Percentiles rank a stretch among this genome's conserved stretches.
phyloP scores from a whole-genome alignment of 805 yeast genomes.

The Lachancea quebecensis region DNA sequence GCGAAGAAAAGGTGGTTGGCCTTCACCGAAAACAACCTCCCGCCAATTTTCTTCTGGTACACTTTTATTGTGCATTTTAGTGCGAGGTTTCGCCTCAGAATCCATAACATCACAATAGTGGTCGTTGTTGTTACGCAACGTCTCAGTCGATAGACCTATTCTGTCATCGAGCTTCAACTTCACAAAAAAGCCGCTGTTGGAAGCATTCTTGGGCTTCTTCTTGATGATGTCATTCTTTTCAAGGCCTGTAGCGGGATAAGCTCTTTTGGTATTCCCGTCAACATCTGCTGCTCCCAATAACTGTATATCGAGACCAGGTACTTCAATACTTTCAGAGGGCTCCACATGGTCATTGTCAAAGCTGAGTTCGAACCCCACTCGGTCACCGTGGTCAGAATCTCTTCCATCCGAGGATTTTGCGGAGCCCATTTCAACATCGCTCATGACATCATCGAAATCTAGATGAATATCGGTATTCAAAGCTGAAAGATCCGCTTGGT shows the following conservation, averaged over 20 bases:
- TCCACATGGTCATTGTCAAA: neutral
- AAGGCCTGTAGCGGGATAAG: neutral
- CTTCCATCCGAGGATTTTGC: constrained; percentile 1
- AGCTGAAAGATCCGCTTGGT: constrained; percentile 5
- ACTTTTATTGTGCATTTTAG: neutral
- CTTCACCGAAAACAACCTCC: constrained; percentile 1
- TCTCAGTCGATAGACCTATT: constrained; percentile 23
- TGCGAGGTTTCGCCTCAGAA: neutral
- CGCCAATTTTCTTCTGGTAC: neutral
- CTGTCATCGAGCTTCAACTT: constrained; percentile 16
- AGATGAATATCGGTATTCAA: constrained; percentile 27
- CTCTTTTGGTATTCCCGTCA: neutral
- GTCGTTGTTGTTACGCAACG: constrained; percentile 18
- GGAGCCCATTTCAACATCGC: constrained; percentile 11
- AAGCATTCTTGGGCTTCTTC: neutral
- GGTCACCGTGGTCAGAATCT: neutral
- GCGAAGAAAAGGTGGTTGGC: constrained; percentile 8
- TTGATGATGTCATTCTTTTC: neutral
- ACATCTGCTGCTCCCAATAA: neutral
- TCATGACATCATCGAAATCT: constrained; percentile 24
- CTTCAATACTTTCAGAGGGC: neutral
- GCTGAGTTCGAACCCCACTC: neutral
- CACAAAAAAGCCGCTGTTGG: neutral
- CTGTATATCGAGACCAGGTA: constrained; percentile 4
- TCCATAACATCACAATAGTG: constrained; percentile 20